Evolutionary conservation across 2,329 filamentous ascomycete species (phyloP), one percentile per base, ranked within the genome.

Genomic region (Domatiomyces globalis): DNA sequence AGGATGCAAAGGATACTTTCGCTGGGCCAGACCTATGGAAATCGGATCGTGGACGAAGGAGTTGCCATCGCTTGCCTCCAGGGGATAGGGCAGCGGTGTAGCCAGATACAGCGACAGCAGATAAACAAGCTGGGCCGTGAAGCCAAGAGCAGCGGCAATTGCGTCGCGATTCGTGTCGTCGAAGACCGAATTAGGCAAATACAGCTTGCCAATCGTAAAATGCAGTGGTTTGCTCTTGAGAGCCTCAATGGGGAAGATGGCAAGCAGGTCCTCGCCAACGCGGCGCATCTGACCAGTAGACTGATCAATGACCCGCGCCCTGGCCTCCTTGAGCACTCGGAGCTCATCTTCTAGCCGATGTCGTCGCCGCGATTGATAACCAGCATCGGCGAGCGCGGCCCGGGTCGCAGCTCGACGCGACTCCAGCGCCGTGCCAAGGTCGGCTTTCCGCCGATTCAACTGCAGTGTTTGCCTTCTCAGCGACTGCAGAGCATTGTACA

Each of bases 201-300:
- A 72, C 1, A 95, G 70, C 15, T 79, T 80, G 61, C 85, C 83
- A 56, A 98, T 94, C 10, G 83, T 87, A 66, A 96, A 96, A 0
- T 82, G 77, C 1, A 96, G 76, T 0, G 87, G 77, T 57, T 76
- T 75, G 51, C 73, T 71, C 2, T 72, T 68, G 5, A 81, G 66
- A 1, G 88, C 83, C 7, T 81, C 78, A 53, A 98, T 94, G 3
- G 84, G 81, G 63, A 89, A 95, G 51, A 95, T 85, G 22, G 73
- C 71, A 10, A 80, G 72, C 0, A 98, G 73, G 57, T 95, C 88
- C 58, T 92, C 83, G 65, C 87, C 89, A 51, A 96, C 86, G 36
- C 92, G 83, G 12, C 89, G 80, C 19, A 89, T 79, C 66, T 96
- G 92, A n/a, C 85, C 87, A 52, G 77, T 80, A n/a, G 87, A 84